Evolutionary conservation across 805 yeast genomes (phyloP), one percentile per base, ranked within the genome.

Genomic region (Saccharomycopsis oosterbeekiorum): DNA sequence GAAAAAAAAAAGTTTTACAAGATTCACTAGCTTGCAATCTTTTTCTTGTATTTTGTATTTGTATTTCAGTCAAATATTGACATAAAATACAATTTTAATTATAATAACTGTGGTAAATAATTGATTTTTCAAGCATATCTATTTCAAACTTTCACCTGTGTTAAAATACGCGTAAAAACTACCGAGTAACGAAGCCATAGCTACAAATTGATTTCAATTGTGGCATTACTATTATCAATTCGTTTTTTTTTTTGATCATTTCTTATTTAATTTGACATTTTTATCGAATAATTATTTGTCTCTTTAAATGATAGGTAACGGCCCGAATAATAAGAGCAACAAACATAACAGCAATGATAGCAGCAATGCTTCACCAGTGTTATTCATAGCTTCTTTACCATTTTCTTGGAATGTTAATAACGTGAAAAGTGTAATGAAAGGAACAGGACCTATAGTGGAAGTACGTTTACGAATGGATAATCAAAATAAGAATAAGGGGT

Each of bases 381-480:
- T 84, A 24, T 84, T 81, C 66, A 66, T 84, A 14, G 89, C 89
- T n/a, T 81, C 80, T 66, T 74, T 87, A 34, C 94, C 94, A 0
- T 80, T 79, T 65, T 85, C 84, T 64, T 88, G 94, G 94, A 84
- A 78, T 65, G 85, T 81, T 60, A 81, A 81, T 57, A 81, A 79
- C 15, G 75, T 87, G 42, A 80, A 83, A 59, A 81, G 84, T 37
- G 81, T 87, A 12, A 84, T 86, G 34, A 84, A 88, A 60, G 92
- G 92, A 0, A 78, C 88, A 11, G 94, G 94, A 0, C 80, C 81
- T 2, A 81, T 88, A 36, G 83, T 84, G 17, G 89, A 84, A 65
- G 85, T 86, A 11, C 78, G 89, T 65, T 71, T 85, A 71, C 78
- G 85, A 73, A 78, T 76, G 78, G 83, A 83, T 68, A 76, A 79